A percentile compares a stretch with the other conserved stretches of the same genome.
These are phyloP conservation scores for Herpetomonas samuelpessoai DNA, from an alignment of 208 protist genomes.

Conservation along the genomic window DNA sequence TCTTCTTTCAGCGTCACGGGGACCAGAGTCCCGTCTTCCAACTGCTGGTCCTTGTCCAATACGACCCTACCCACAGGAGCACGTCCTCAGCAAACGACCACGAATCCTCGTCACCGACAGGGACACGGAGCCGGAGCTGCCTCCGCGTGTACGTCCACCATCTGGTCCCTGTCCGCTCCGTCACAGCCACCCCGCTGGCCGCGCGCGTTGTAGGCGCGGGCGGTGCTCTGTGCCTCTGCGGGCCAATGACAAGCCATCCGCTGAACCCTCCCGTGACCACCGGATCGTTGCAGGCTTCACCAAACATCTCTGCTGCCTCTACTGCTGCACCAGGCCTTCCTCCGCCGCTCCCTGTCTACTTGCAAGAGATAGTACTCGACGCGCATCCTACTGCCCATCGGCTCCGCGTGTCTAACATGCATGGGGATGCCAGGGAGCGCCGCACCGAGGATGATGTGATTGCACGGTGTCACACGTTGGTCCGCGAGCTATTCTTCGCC, in stretches of 20 bases:
- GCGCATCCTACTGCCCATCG: no score
- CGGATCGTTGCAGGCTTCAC: not conserved
- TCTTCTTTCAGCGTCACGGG: not conserved
- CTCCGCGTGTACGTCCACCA: not conserved
- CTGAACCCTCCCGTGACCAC: no score
- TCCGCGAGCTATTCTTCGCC: not conserved
- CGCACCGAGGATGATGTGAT: not conserved
- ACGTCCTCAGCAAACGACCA: no score
- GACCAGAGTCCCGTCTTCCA: not conserved
- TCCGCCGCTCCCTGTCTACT: no score
- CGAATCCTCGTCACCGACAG: no score
- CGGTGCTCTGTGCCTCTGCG: not conserved
- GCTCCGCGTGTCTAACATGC: not conserved
- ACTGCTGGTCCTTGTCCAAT: not conserved
- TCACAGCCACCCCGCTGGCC: not conserved
- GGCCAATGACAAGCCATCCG: not conserved
- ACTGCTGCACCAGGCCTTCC: no score
- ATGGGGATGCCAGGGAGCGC: not conserved
- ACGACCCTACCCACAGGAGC: not conserved
- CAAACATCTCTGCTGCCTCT: not conserved
- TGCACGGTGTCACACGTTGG: not conserved
- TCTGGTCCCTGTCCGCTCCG: not conserved
- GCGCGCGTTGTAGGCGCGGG: no score
- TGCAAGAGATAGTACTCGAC: no score
- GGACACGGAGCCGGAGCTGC: no score